Conservation (phyloP, 2,329 filamentous ascomycete genomes). For the Sporothrix euskadiensis region DNA sequence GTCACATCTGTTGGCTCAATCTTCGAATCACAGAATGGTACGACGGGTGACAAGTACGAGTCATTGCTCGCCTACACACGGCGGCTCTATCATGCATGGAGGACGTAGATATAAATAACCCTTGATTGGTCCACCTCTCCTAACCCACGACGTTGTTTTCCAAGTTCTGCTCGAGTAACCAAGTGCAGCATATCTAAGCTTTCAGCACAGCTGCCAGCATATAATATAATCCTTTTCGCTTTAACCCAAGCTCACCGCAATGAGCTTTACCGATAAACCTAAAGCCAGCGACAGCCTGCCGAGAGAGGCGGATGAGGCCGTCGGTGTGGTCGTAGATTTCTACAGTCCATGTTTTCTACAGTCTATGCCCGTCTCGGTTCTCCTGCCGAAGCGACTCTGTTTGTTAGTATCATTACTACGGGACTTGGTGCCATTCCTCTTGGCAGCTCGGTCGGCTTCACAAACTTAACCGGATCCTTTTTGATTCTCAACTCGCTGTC, state of each 20-base stretch:
- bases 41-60: too few relatives aligned
- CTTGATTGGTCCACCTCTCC: too few relatives aligned
- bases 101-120: too few relatives aligned
- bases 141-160: too few relatives aligned
- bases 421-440: slow-evolving; percentile 58
- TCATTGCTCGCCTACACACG: too few relatives aligned
- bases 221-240: too few relatives aligned
- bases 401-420: slow-evolving; percentile 53
- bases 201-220: too few relatives aligned
- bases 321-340: background rate
- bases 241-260: background rate
- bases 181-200: too few relatives aligned
- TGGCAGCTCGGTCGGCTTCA: slow-evolving; percentile 56
- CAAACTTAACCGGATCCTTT: slow-evolving; percentile 59
- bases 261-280: background rate
- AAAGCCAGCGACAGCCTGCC: background rate
- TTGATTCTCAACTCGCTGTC: slow-evolving; percentile 58
- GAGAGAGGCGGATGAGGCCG: slow-evolving; percentile 20
- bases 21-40: too few relatives aligned
- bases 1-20: too few relatives aligned
- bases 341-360: slow-evolving; percentile 54
- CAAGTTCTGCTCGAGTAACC: too few relatives aligned
- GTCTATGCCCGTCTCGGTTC: slow-evolving; percentile 58
- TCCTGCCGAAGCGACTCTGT: slow-evolving; percentile 59
- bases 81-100: too few relatives aligned